Evolutionary conservation across 441 rosid species (phyloP), one percentile per base, ranked within the genome.

Genomic region (Flueggea neowawraea): DNA sequence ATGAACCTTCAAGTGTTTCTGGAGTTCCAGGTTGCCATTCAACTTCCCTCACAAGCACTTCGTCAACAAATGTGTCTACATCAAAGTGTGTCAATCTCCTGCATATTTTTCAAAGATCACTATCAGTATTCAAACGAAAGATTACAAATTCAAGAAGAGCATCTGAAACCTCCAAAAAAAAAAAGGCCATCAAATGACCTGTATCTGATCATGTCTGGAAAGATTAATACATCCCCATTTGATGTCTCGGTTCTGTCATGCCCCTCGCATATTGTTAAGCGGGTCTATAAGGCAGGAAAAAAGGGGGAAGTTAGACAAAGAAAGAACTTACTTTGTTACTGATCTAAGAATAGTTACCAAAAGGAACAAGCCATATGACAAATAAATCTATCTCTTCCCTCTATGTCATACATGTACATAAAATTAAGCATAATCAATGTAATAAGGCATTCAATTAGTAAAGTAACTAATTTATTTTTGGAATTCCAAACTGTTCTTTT

Each of bases 41-140:
- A 53, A 92, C 86, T 67, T 91, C 84, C 77, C 91, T 91, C 64
- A 91, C 98, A 52, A 95, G 99, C 52, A 95, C 95, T 82, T 91
- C 99, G 69, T 95, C 99, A 33, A 91, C 97, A 80, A 95, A 95
- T 36, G 98, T 95, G 65, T 95, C 99, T 8, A 95, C 99, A 69
- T 95, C 99, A 72, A 95, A 95, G 82, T 95, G 99, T 17, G 99
- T 95, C 80, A 95, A 78, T 80, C 98, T 89, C 90, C 99, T 95
- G 89, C 86, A 87, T 71, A 47, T 12, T 68, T 61, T 39, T 41
- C 54, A 54, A 64, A 57, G 43, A 67, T 68, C 60, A 52, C 63
- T 63, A 58, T 49, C 66, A 63, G 76, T 41, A 58, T 57, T 16
- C n/a, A 60, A 62, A 56, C 36, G 31, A 61, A 69, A 74, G 54